Evolutionary conservation across 257 asterid species (phyloP).

Genomic region (Capsicum rhomboideum): DNA sequence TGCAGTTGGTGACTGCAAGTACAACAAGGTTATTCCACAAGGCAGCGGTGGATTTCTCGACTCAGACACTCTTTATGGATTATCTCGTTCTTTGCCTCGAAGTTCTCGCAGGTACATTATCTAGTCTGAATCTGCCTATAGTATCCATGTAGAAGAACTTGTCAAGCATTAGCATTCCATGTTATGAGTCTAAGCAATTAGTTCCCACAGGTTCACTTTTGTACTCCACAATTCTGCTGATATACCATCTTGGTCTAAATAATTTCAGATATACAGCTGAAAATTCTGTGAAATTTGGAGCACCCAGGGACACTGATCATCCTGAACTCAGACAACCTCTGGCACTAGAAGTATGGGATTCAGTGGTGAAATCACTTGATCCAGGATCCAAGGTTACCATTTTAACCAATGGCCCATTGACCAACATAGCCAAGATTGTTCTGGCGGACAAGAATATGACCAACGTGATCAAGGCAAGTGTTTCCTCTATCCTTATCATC

Average conservation of each 20-base stretch:
- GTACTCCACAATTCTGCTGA: neutral
- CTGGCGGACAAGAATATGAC: constrained; percentile 34
- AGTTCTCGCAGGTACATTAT: constrained; percentile 60
- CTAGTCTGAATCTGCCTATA: neutral
- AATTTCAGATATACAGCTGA: constrained; percentile 63
- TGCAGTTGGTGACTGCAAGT: constrained; percentile 73
- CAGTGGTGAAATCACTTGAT: constrained; percentile 40
- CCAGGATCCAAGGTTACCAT: constrained; percentile 53
- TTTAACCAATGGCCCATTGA: constrained; percentile 83
- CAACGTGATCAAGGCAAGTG: constrained; percentile 49
- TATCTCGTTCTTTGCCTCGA: constrained; percentile 71
- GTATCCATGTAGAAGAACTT: neutral
- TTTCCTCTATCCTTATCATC: neutral
- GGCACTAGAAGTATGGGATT: constrained; percentile 67
- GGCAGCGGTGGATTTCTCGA: constrained; percentile 82
- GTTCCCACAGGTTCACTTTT: neutral
- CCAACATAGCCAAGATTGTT: constrained; percentile 60
- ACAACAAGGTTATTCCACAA: constrained; percentile 62
- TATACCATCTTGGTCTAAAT: neutral
- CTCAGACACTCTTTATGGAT: constrained; percentile 77
- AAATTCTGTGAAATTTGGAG: constrained; percentile 58
- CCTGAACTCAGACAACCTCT: constrained; percentile 78
- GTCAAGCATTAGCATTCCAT: neutral
- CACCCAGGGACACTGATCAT: constrained; percentile 68
- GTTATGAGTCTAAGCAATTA: neutral